Base-by-base conservation (phyloP, 768 basidiomycete species). In the Tylopilus cervinicoccineus region DNA sequence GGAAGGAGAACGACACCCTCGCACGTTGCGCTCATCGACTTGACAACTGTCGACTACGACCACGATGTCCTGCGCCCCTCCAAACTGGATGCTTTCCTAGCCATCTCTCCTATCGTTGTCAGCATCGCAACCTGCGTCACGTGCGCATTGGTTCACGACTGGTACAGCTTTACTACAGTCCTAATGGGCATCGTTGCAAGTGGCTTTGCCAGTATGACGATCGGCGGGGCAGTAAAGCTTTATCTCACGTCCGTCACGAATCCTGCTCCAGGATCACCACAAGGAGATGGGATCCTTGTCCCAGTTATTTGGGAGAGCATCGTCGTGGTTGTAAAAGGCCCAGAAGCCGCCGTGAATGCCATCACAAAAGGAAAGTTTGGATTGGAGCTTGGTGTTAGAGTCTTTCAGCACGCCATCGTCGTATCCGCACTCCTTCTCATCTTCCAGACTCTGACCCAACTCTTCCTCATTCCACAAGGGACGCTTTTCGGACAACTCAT, bases 401-500 rank as follows among this genome's bases (percentile, higher is more conserved):
- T 26, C 32, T 22, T 23, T 20, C 38, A 27, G 2, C 32, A 53
- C 17, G 42, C 43, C n/a, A 53, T 67, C 26, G 62, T 60, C 3
- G 11, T 60, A 9, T 62, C 59, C 29, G 59, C 65, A 0, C 32
- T 66, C 28, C 48, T 67, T 4, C 62, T 68, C 28, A 55, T 60
- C 17, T 4, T 44, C 20, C 62, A 70, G 34, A 65, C 59, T 55
- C 19, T 70, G 13, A 14, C 47, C 2, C 69, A 70, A 40, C 58
- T 70, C 14, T 41, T 70, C 29, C 56, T 70, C 36, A 49, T 68
- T 31, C 63, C 69, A 3, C 69, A 66, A 51, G 63, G 59, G 16
- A 47, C 45, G 2, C 52, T 67, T 12, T 65, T 70, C 13, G 66
- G 70, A 9, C 69, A 71, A 44, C 45, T 68, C 43, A 60, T 71